Evolutionary conservation across 2,329 filamentous ascomycete genomes (phyloP), one percentile per base, ranked within the genome.

Genomic region (Cladosporium velox): DNA sequence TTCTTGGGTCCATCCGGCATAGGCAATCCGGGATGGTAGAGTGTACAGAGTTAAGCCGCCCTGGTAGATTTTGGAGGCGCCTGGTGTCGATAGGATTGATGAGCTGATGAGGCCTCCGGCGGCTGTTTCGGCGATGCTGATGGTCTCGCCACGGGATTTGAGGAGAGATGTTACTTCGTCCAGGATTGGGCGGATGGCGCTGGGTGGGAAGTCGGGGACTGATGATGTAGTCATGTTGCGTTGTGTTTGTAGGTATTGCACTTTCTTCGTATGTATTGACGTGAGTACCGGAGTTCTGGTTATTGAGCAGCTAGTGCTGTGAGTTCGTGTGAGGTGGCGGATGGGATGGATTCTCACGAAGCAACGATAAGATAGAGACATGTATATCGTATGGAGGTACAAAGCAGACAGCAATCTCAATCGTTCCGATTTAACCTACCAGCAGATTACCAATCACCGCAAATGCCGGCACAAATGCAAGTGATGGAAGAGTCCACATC

Each of bases 31-130:
- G 2, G 84, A 86, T 67, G 83, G 81, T 26, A 88, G 80, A 0
- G 86, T 88, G 78, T 88, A 88, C 51, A 88, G 79, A 0, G 86
- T 89, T 38, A 88, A 76, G n/a, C 87, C 87, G 65, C 87, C 87
- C 69, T 83, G 82, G 79, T 87, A 90, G 74, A 86, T 81, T 15
- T 76, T 75, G 6, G 82, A 86, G 21, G 87, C 87, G 44, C 87
- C 87, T 0, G 87, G 85, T 18, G 80, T 82, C 64, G 85, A 83
- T 66, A 90, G 83, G 24, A 90, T 78, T 51, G 84, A 80, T 30
- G 86, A 83, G 57, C 85, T 87, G 66, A 89, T 84, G 34, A 90
- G 81, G 15, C 87, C 87, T 38, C 87, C 87, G 10, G 87, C 85
- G 58, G 87, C 87, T 24, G 87, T 89, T 75, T 89, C 87, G 63